phyloP scores from a whole-genome alignment of 805 yeast genomes.

The Wickerhamomyces chambardii region DNA sequence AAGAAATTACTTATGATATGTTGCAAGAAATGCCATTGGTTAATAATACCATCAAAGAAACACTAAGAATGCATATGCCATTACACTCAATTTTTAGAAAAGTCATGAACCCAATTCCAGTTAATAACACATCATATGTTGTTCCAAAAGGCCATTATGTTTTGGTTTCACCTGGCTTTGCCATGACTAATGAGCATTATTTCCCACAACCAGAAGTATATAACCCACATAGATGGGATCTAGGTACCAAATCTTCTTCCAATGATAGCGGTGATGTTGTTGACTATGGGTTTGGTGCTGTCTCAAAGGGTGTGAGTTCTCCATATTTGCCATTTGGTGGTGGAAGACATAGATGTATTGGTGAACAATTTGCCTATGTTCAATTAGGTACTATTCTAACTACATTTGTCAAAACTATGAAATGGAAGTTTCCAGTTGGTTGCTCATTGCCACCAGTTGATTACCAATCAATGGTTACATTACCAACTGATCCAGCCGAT shows the following conservation, averaged over 20 bases:
- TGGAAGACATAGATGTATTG: constrained; percentile 98
- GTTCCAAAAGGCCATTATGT: constrained; percentile 89
- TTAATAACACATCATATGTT: constrained; percentile 70
- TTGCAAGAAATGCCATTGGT: constrained; percentile 74
- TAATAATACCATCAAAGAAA: constrained; percentile 83
- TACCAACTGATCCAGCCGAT: constrained; percentile 73
- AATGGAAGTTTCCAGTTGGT: constrained; percentile 62
- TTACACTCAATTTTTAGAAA: constrained; percentile 93
- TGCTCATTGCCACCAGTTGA: constrained; percentile 57
- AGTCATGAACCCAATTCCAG: constrained; percentile 68
- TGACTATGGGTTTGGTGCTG: constrained; percentile 96
- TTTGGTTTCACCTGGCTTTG: constrained; percentile 88
- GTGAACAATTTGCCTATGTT: constrained; percentile 94
- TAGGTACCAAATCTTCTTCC: constrained; percentile 42
- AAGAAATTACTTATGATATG: constrained; percentile 71
- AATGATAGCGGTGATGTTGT: constrained; percentile 89
- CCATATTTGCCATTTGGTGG: constrained; percentile 98
- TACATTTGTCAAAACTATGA: constrained; percentile 64
- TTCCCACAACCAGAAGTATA: constrained; percentile 70
- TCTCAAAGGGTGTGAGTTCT: constrained; percentile 91
- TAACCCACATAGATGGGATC: constrained; percentile 87
- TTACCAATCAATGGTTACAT: constrained; percentile 86
- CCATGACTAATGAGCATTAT: constrained; percentile 66
- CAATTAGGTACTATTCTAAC: constrained; percentile 84
- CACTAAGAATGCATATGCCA: constrained; percentile 94